Percentiles rank a stretch among this genome's conserved stretches.
Conservation (phyloP, 352 stramenopile genomes). For the Pythium monospermum region DNA sequence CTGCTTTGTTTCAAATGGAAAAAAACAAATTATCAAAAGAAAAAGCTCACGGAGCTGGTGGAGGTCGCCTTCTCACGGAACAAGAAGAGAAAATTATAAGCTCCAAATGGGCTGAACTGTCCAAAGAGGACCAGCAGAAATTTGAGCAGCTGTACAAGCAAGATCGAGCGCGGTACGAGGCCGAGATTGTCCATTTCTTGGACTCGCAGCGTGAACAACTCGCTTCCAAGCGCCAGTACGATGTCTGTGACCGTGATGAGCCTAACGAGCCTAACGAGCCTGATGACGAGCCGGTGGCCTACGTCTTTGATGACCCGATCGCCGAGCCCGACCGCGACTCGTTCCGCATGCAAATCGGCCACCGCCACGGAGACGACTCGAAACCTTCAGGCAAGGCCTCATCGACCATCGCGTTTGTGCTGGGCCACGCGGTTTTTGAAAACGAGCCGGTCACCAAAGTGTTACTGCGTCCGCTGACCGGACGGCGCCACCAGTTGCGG, state of each 20-base stretch:
- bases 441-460: conserved; percentile 79
- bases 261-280: too few relatives aligned
- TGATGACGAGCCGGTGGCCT: conserved; percentile 49
- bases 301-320: conserved; percentile 76
- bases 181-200: conserved; percentile 50
- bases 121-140: conserved; percentile 35
- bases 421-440: conserved; percentile 51
- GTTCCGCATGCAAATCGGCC: conserved; percentile 71
- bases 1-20: conserved; percentile 68
- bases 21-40: conserved; percentile 35
- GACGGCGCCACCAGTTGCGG: conserved; percentile 78
- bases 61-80: conserved; percentile 22
- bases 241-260: conserved; percentile 11
- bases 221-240: conserved; percentile 49
- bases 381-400: conserved; percentile 39
- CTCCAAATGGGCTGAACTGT: conserved; percentile 42
- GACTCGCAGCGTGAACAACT: conserved; percentile 39
- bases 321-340: conserved; percentile 47
- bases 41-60: conserved; percentile 3
- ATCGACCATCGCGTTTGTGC: conserved; percentile 71
- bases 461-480: conserved; percentile 67
- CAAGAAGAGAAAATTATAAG: conserved; percentile 16
- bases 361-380: conserved; percentile 15
- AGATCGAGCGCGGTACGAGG: conserved; percentile 51
- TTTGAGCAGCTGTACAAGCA: conserved; percentile 36